A percentile compares a stretch with the other conserved stretches of the same genome.
These are phyloP conservation scores for Trichoderma atroviride DNA, from an alignment of 2,329 filamentous ascomycete species.

Conservation along the genomic window DNA sequence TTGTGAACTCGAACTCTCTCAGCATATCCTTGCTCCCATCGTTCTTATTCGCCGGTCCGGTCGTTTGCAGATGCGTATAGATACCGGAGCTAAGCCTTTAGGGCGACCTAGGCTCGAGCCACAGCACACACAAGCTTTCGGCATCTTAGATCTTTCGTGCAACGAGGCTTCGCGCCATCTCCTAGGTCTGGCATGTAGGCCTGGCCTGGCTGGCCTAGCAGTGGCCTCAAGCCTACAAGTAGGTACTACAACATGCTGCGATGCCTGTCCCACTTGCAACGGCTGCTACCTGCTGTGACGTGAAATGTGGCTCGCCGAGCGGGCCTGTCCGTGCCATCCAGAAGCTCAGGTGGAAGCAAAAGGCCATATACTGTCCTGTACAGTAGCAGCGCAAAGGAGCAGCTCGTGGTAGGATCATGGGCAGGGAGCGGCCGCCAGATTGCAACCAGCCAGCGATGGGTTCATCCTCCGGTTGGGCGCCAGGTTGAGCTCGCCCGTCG, in stretches of 20 bases:
- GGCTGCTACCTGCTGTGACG: slow-evolving; percentile 16
- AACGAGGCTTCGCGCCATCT: slow-evolving; percentile 2
- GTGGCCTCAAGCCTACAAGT: background rate
- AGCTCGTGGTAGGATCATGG: background rate
- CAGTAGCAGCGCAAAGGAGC: background rate
- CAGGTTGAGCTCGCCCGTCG: slow-evolving; percentile 22
- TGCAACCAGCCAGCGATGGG: slow-evolving; percentile 13
- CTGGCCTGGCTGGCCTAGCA: background rate
- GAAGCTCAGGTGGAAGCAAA: slow-evolving; percentile 14
- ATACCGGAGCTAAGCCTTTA: background rate
- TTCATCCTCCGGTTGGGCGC: slow-evolving; percentile 18
- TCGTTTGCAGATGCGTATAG: background rate
- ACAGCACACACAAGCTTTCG: slow-evolving; percentile 8
- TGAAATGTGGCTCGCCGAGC: slow-evolving; percentile 18
- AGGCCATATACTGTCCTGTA: background rate
- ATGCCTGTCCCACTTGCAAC: slow-evolving; percentile 9
- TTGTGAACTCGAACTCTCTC: background rate
- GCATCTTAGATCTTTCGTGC: slow-evolving; percentile 12
- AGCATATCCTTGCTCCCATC: background rate
- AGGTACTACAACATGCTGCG: background rate
- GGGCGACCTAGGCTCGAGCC: background rate
- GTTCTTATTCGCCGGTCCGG: background rate
- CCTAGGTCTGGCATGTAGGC: background rate
- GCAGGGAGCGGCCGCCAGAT: background rate
- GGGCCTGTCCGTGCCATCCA: slow-evolving; percentile 10